These are phyloP conservation scores for Starmerella asiatica DNA, from an alignment of 805 yeast genomes.

Conservation along the genomic window DNA sequence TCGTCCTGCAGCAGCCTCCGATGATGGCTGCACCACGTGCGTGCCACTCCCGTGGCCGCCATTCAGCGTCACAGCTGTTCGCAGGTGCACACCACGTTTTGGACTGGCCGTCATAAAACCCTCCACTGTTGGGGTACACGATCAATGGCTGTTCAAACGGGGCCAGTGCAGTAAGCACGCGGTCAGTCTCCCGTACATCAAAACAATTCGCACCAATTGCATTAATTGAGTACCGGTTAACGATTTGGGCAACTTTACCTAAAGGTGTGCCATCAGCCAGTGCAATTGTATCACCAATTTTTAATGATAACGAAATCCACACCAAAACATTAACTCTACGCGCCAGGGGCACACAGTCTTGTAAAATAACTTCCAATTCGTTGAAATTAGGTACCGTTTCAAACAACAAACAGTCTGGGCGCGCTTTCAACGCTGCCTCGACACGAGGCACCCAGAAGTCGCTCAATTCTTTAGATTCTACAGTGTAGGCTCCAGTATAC, in stretches of 20 bases:
- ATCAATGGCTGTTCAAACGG: conserved; percentile 31
- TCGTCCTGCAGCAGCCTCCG: conserved; percentile 69
- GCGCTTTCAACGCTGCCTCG: conserved; percentile 27
- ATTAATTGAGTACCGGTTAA: conserved; percentile 16
- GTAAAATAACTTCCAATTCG: conserved; percentile 42
- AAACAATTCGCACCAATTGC: conserved; percentile 64
- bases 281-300: conserved; percentile 17
- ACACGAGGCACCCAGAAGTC: conserved; percentile 41
- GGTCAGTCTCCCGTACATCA: conserved; percentile 32
- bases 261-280: conserved; percentile 42
- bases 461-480: conserved; percentile 20
- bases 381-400: conserved; percentile 58
- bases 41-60: conserved; percentile 36
- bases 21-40: conserved; percentile 35
- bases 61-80: conserved; percentile 5
- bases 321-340: conserved; percentile 26
- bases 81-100: conserved; percentile 32
- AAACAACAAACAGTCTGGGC: conserved; percentile 43
- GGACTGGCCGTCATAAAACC: conserved; percentile 39
- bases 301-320: conserved; percentile 38
- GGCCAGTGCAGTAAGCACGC: conserved; percentile 30
- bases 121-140: conserved; percentile 69
- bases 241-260: conserved; percentile 27
- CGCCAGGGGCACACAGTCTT: conserved; percentile 28
- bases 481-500: conserved; percentile 52